A percentile compares a stretch with the other conserved stretches of the same genome.
phyloP scores from a whole-genome alignment of 1,284 basidiomycete genomes.

The Boletus smithii region DNA sequence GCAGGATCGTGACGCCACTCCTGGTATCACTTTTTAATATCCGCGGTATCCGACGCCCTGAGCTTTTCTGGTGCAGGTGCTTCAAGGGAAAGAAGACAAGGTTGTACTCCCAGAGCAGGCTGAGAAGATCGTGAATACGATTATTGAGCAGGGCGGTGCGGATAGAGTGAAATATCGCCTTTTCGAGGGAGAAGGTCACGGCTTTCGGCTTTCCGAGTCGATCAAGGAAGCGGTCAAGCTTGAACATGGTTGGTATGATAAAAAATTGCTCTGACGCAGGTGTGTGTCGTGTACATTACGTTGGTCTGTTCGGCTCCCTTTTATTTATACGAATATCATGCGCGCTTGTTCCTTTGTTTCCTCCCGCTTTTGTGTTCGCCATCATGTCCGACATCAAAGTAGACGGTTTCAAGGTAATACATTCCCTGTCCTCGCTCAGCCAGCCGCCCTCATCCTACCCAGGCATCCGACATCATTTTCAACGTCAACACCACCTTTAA shows the following conservation, averaged over 20 bases:
- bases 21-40: conserved; percentile 14
- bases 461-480: conserved; percentile 73
- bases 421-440: too few species aligned
- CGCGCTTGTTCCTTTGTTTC: too few species aligned
- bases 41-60: not conserved
- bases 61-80: conserved; percentile 32
- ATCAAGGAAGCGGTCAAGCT: conserved; percentile 43
- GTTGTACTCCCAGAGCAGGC: conserved; percentile 54
- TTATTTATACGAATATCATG: conserved; percentile 9
- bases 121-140: conserved; percentile 43
- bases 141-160: conserved; percentile 34
- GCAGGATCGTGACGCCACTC: conserved; percentile 23
- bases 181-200: conserved; percentile 54
- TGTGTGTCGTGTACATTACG: too few species aligned
- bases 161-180: conserved; percentile 45
- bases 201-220: conserved; percentile 46
- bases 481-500: conserved; percentile 63
- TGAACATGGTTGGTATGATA: conserved; percentile 37
- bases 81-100: conserved; percentile 49
- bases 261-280: conserved; percentile 15
- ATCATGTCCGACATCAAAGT: conserved; percentile 57
- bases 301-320: not conserved
- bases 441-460: too few species aligned
- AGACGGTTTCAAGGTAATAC: conserved; percentile 55
- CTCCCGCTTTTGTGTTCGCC: not conserved